These are phyloP conservation scores for Pyricularia grisea DNA, from an alignment of 2,329 filamentous ascomycete species.

Conservation along the genomic window DNA sequence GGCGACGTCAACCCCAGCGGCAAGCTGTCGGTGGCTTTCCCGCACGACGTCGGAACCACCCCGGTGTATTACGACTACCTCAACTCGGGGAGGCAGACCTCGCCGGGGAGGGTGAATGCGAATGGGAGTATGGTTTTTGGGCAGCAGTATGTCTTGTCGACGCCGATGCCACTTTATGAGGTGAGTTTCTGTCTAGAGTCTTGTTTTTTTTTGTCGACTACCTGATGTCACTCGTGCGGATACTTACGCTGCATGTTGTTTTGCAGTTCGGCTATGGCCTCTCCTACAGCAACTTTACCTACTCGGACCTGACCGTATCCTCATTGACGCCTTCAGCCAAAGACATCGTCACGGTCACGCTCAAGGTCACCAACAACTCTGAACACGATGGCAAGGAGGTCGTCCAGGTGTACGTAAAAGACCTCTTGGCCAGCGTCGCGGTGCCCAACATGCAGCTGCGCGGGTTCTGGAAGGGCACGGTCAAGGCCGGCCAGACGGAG, in stretches of 20 bases:
- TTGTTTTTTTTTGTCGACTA: not conserved
- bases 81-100: slow-evolving; percentile 50
- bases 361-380: slow-evolving; percentile 53
- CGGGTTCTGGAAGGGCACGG: slow-evolving; percentile 56
- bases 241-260: not conserved
- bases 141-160: slow-evolving; percentile 53
- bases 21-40: slow-evolving; percentile 58
- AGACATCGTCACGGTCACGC: slow-evolving; percentile 47
- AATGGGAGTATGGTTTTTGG: slow-evolving; percentile 57
- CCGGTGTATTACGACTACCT: slow-evolving; percentile 66
- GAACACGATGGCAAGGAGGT: slow-evolving; percentile 53
- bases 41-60: slow-evolving; percentile 54
- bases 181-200: slow-evolving; percentile 9
- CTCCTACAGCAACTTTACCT: slow-evolving; percentile 55
- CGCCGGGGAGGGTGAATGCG: slow-evolving; percentile 40
- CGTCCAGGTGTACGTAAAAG: slow-evolving; percentile 58
- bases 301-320: slow-evolving; percentile 43
- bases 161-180: slow-evolving; percentile 48
- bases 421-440: slow-evolving; percentile 51
- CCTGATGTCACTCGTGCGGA: not conserved
- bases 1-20: slow-evolving; percentile 57
- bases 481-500: slow-evolving; percentile 50
- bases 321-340: slow-evolving; percentile 31
- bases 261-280: slow-evolving; percentile 54
- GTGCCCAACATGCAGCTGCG: slow-evolving; percentile 56